Base-by-base conservation (phyloP, 192 early-diverging fungal species). In the Linnemannia hyalina region DNA sequence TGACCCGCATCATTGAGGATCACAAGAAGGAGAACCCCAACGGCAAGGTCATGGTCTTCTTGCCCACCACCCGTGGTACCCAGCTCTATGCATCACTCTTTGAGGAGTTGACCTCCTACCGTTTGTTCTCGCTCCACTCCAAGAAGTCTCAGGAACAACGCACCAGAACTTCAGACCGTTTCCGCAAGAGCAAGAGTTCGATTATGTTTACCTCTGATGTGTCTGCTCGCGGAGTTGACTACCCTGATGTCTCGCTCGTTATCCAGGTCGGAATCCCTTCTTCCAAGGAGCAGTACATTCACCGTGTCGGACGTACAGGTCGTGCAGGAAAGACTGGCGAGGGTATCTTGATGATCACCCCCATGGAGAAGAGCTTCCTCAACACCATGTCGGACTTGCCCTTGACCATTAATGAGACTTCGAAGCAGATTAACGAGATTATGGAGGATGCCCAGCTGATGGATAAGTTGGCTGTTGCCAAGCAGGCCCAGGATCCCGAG, bases 201-300 rank as follows among this genome's bases (percentile, higher is more conserved):
- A 93, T 99, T 49, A 90, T 99, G 76, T 93, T 99, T 78, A 98
- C 98, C 2, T 96, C 97, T 1, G 98, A 99, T 85, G 97, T 99
- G 3, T 97, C 97, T 75, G 98, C 98, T 55, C 95, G 98, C 77
- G 98, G 98, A 60, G 96, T 99, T 38, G 98, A 99, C 88, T 99
- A 98, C 76, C 98, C 98, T 20, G 94, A 94, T 84, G 98, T 99
- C 8, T 93, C 93, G 0, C 90, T 98, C 69, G 97, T 99, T 29
- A 78, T 99, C 54, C 97, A 99, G 88, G 83, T 97, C 46, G 98
- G 97, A 76, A 89, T 96, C 0, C 96, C 98, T 35, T 91, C 94
- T 10, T 90, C 93, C 44, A 82, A 92, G 42, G 97, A 98, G 80
- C 95, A 97, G 80, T 99, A 99, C 75, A 95, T 99, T 69, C 98